Conservation (phyloP, 2,329 filamentous ascomycete genomes). For the Colletotrichum sp. region DNA sequence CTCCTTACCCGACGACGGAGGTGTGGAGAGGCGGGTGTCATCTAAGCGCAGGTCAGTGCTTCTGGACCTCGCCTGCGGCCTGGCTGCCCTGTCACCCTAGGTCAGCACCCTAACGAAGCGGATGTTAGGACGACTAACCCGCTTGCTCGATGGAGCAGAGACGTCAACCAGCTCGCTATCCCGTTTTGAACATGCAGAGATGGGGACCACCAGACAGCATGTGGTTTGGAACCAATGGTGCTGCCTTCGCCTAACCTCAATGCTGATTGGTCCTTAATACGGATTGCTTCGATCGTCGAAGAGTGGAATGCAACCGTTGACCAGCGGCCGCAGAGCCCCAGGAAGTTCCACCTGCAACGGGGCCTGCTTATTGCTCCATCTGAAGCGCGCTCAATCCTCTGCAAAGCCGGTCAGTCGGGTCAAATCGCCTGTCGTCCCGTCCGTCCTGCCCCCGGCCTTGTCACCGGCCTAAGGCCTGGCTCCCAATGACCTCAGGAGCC, state of each 20-base stretch:
- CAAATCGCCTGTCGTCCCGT: not conserved
- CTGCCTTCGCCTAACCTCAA: not conserved
- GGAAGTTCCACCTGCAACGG: not conserved
- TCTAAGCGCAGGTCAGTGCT: slow-evolving; percentile 5
- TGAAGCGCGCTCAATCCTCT: not conserved
- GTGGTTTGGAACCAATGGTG: not conserved
- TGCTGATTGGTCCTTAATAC: not conserved
- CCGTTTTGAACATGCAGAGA: not conserved
- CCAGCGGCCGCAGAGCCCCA: slow-evolving; percentile 9
- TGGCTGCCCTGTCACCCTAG: not conserved
- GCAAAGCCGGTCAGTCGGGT: slow-evolving; percentile 1
- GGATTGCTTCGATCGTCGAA: not conserved
- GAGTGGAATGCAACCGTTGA: not conserved
- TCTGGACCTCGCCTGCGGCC: not conserved
- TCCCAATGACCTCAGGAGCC: not conserved
- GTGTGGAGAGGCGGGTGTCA: not conserved
- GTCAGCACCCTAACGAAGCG: not conserved
- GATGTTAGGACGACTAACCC: not conserved
- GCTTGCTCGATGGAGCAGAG: not conserved
- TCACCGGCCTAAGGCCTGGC: not conserved
- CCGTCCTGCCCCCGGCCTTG: not conserved
- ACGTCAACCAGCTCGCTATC: not conserved
- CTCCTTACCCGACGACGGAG: not conserved
- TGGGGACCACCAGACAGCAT: not conserved
- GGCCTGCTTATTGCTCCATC: not conserved